Conservation (phyloP, 2,329 filamentous ascomycete species). For the Fusarium verticillioides region DNA sequence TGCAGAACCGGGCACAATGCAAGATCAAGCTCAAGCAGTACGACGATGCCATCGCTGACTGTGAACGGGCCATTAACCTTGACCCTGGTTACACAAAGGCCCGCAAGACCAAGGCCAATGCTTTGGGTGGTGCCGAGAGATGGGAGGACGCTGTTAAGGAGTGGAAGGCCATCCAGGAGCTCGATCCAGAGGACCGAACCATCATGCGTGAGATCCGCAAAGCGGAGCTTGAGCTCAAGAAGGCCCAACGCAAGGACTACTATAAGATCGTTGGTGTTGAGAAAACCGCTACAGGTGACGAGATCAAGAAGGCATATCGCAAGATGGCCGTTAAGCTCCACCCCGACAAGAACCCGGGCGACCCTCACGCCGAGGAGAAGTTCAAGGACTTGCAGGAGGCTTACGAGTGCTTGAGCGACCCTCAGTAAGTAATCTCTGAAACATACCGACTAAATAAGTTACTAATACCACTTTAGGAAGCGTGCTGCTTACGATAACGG, state of each 20-base stretch:
- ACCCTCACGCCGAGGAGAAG: conserved; percentile 83
- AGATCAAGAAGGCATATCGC: conserved; percentile 97
- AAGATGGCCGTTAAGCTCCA: conserved; percentile 95
- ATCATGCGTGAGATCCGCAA: conserved; percentile 87
- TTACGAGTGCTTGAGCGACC: conserved; percentile 93
- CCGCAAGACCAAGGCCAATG: conserved; percentile 92
- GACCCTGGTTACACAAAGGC: conserved; percentile 91
- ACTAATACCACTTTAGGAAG: conserved; percentile 70
- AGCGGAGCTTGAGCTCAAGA: conserved; percentile 96
- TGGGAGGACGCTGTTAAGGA: conserved; percentile 94
- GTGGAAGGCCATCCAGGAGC: conserved; percentile 86
- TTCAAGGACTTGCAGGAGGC: conserved; percentile 99
- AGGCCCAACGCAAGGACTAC: conserved; percentile 96
- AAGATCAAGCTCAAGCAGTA: conserved; percentile 86
- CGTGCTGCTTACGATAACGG: conserved; percentile 91
- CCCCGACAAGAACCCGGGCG: conserved; percentile 96
- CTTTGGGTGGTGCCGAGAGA: conserved; percentile 82
- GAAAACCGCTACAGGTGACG: conserved; percentile 83
- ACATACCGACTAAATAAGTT: neutral
- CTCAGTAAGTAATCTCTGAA: conserved; percentile 74
- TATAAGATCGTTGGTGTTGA: conserved; percentile 94
- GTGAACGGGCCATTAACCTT: conserved; percentile 82
- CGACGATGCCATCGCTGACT: conserved; percentile 83
- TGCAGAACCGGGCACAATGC: conserved; percentile 92
- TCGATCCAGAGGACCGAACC: conserved; percentile 82